Evolutionary conservation across 2,329 filamentous ascomycete species (phyloP), one percentile per base, ranked within the genome.

Genomic region (Cephalotrichum gorgonifer): DNA sequence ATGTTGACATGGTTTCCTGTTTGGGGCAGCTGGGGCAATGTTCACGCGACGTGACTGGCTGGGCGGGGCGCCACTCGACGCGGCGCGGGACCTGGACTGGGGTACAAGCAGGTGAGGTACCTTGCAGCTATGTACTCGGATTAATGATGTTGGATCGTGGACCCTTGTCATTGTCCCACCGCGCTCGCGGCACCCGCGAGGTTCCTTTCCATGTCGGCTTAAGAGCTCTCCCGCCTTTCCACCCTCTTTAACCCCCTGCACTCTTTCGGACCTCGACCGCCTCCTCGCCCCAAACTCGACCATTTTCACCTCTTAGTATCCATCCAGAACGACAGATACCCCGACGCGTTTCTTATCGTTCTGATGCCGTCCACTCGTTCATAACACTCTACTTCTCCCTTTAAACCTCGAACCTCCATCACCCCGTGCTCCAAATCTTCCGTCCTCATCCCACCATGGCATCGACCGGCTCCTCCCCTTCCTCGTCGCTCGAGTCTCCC

Each of bases 1-100:
- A 27, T 63, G 60, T 64, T 62, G 57, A 63, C 58, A 60, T 60
- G 52, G 55, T 61, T 64, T 60, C 61, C 60, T 55, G 47, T 62
- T 64, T 56, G 55, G 61, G 61, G 55, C 51, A n/a, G 43, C 22
- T 48, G 47, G 49, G 48, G 38, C 38, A 48, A 42, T 47, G 45
- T 28, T 31, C 35, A 49, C 53, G 49, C 48, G 48, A 48, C 41
- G 45, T 57, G 26, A 47, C 54, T 39, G 35, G 35, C 35, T 20
- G 35, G n/a, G n/a, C n/a, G n/a, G n/a, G n/a, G n/a, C 6, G 35
- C 20, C 35, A n/a, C 35, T 39, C 35, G 35, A 39, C 35, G 35
- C 35, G 35, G 35, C 35, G 35, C 35, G 35, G 35, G 17, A 39
- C 35, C 15, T 39, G 35, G 17, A 20, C n/a, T 5, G 17, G 22